Evolutionary conservation across 192 early-diverging fungal genomes (phyloP), one percentile per base, ranked within the genome.

Genomic region (Haplosporangium gracile): DNA sequence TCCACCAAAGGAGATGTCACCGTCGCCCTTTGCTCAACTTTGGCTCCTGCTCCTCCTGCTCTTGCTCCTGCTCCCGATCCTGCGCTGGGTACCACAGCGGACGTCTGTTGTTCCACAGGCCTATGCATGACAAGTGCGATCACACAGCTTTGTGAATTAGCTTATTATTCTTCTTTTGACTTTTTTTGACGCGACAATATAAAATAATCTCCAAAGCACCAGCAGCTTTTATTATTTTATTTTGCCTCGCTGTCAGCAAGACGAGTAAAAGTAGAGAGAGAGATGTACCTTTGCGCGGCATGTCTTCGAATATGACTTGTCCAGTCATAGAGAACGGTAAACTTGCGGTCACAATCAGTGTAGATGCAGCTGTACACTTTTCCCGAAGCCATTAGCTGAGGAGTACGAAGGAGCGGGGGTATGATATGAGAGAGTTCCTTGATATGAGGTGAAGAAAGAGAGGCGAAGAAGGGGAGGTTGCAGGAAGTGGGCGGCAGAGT

Each of bases 271-370:
- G 72, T 24, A 34, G n/a, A n/a, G 38, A 24, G 57, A 9, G 8
- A 16, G 5, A 34, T 20, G 47, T 53, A 79, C 78, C 39, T 72
- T n/a, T 24, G 36, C 1, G 60, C 29, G 43, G 60, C 81, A 68
- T 74, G 75, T 43, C 26, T 73, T 32, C 81, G 73, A 32, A 77
- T 57, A 53, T 82, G 81, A 8, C 60, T 24, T 53, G 81, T 74
- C 81, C 75, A 82, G 7, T 82, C 81, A 22, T 68, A 77, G 0
- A 82, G 29, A 6, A 74, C 65, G 0, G 81, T 72, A 42, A 82
- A 82, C 18, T 53, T 32, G 15, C 51, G 42, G 32, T 34, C 75
- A 74, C 81, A 82, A 8, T 68, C 75, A 29, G 47, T 11, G 4
- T 26, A n/a, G n/a, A 26, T 9, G 16, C 76, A 77, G 11, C 7